These are phyloP conservation scores for Boletus pseudo-olivaceus DNA, from an alignment of 768 basidiomycete genomes.

Conservation along the genomic window DNA sequence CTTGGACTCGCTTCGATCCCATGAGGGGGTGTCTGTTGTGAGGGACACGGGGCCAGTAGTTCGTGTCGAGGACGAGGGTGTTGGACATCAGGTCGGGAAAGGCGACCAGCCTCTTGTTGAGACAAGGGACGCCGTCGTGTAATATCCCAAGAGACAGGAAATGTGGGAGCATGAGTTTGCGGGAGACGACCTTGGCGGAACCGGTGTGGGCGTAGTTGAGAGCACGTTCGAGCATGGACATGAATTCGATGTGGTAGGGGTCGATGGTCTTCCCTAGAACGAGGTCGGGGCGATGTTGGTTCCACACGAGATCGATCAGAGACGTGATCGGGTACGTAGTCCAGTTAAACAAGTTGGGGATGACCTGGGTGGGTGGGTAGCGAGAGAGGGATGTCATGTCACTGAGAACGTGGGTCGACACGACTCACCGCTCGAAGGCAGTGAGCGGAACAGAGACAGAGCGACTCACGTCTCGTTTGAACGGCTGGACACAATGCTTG, in stretches of 20 bases:
- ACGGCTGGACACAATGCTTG: background rate
- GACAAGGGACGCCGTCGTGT: background rate
- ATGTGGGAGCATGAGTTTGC: background rate
- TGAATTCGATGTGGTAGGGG: slow-evolving; percentile 1
- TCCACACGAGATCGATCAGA: no score
- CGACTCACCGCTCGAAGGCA: no score
- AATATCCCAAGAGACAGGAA: background rate
- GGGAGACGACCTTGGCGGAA: background rate
- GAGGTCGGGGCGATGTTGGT: no score
- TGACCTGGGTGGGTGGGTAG: no score
- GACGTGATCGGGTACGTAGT: no score
- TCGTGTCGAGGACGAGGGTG: background rate
- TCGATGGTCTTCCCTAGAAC: background rate
- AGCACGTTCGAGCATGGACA: slow-evolving; percentile 4
- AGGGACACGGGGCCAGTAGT: background rate
- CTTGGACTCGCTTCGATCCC: background rate
- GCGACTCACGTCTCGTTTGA: no score
- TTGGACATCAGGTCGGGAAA: background rate
- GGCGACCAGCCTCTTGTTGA: background rate
- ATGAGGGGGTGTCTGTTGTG: background rate
- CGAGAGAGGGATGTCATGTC: no score
- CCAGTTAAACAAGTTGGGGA: no score
- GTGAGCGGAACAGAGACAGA: no score
- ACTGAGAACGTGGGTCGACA: no score
- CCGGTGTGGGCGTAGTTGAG: slow-evolving; percentile 7